Evolutionary conservation across 306 rosid genomes (phyloP), one percentile per base, ranked within the genome.

Genomic region (Notholithocarpus densiflorus): DNA sequence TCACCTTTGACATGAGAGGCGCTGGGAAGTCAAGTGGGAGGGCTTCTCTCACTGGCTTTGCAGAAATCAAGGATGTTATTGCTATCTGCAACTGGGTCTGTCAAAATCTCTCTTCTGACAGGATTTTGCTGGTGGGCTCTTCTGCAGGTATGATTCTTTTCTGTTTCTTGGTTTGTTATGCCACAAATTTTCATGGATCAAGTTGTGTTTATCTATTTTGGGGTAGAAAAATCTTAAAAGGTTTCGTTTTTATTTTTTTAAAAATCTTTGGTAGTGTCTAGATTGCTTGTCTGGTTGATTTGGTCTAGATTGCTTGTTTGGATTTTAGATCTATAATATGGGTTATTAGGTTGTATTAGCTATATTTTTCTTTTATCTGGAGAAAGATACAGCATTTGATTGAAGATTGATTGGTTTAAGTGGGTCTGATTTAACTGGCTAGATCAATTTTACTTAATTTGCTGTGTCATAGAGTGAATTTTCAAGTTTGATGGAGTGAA

Each of bases 1-100:
- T 90, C 55, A 93, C 98, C 53, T 93, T 96, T 68, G 99, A 96
- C 76, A 90, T 90, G 94, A 86, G 99, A 72, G 97, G 98, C 55
- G 95, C 90, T 74, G 97, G 96, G 6, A 87, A 76, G 56, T 93
- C 96, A 19, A 84, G 94, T 2, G 98, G 98, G 7, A 88, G 81
- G 73, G 65, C 99, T 68, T 92, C 98, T 61, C 80, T 95, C 20
- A 91, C 97, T 56, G 99, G 97, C 17, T 91, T 88, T 74, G 77
- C 96, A 2, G 98, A 96, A 81, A 83, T 93, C 68, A 91, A 88
- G 80, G 98, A 93, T 88, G 93, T 93, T 3, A 10, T 84, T 78
- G 85, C 92, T 68, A 92, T 96, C 64, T 96, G 84, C 85, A 88
- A 89, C 32, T 91, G 90, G 92, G 83, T 86, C 70, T 82, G 70